phyloP scores from a whole-genome alignment of 768 basidiomycete genomes.

The Gloeophyllum trabeum region DNA sequence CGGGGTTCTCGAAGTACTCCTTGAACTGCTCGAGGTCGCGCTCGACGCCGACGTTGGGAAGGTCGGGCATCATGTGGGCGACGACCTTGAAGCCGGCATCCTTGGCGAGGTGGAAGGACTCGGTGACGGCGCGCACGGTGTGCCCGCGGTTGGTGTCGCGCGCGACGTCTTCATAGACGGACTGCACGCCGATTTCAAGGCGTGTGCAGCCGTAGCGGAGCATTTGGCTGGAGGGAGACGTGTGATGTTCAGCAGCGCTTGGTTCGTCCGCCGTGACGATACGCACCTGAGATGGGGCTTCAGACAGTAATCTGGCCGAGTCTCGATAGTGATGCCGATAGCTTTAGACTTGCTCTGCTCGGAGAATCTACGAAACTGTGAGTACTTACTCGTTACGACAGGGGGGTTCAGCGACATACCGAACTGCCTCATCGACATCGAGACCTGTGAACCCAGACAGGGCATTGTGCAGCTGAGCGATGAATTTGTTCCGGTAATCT shows the following conservation, averaged over 20 bases:
- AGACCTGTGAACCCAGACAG: conserved; percentile 89
- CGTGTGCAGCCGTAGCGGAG: conserved; percentile 97
- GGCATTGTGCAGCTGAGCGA: conserved; percentile 95
- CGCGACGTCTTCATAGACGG: conserved; percentile 98
- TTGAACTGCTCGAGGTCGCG: conserved; percentile 98
- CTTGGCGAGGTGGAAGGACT: conserved; percentile 95
- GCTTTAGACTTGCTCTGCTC: conserved; percentile 98
- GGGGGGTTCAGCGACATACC: conserved; percentile 25
- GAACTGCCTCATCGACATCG: conserved; percentile 93
- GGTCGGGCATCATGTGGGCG: conserved; percentile 99
- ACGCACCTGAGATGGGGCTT: conserved; percentile 84
- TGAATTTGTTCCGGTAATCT: conserved; percentile 86
- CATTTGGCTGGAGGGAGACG: conserved; percentile 66
- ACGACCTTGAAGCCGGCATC: conserved; percentile 99
- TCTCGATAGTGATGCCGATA: conserved; percentile 98
- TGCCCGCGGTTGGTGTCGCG: conserved; percentile 98
- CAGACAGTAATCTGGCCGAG: conserved; percentile 94
- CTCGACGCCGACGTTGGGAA: conserved; percentile 95
- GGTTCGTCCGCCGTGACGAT: conserved; percentile 2
- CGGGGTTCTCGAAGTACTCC: conserved; percentile 98
- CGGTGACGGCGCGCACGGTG: conserved; percentile 93
- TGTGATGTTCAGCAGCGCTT: conserved; percentile 2
- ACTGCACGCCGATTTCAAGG: conserved; percentile 97
- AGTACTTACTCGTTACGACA: neutral
- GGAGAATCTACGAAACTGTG: conserved; percentile 50